phyloP scores from a whole-genome alignment of 73 alveolate genomes.

The Blepharisma japonicum region DNA sequence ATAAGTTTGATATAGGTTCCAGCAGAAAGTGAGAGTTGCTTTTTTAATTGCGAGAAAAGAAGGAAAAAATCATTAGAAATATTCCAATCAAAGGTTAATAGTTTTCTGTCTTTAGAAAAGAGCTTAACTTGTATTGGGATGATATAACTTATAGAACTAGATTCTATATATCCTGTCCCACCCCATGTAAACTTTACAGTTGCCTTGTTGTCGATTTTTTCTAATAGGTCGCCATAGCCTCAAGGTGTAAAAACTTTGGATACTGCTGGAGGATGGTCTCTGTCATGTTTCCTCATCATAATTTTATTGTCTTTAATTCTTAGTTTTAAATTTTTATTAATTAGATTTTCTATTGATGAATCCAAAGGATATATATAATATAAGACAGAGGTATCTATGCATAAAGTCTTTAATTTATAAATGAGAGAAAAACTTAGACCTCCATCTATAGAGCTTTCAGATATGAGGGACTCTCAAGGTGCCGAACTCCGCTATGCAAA shows the following conservation, averaged over 20 bases:
- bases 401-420: too few relatives aligned
- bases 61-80: not conserved
- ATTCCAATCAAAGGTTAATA: slow-evolving; percentile 9
- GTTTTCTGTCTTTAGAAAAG: not conserved
- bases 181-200: slow-evolving; percentile 25
- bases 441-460: too few relatives aligned
- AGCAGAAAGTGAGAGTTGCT: not conserved
- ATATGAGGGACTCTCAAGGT: too few relatives aligned
- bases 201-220: not conserved
- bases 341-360: too few relatives aligned
- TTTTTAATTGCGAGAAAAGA: not conserved
- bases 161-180: not conserved
- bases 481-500: too few relatives aligned
- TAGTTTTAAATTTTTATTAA: too few relatives aligned
- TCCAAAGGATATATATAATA: too few relatives aligned
- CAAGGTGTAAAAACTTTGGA: slow-evolving; percentile 6
- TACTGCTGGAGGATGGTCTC: too few relatives aligned
- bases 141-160: not conserved
- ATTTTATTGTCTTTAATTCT: too few relatives aligned
- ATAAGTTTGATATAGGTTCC: not conserved
- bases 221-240: slow-evolving; percentile 27
- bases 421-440: too few relatives aligned
- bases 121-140: slow-evolving; percentile 7
- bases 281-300: too few relatives aligned
- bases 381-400: too few relatives aligned